These are phyloP conservation scores for Tympanopsis confertula DNA, from an alignment of 2,329 filamentous ascomycete species.

Conservation along the genomic window DNA sequence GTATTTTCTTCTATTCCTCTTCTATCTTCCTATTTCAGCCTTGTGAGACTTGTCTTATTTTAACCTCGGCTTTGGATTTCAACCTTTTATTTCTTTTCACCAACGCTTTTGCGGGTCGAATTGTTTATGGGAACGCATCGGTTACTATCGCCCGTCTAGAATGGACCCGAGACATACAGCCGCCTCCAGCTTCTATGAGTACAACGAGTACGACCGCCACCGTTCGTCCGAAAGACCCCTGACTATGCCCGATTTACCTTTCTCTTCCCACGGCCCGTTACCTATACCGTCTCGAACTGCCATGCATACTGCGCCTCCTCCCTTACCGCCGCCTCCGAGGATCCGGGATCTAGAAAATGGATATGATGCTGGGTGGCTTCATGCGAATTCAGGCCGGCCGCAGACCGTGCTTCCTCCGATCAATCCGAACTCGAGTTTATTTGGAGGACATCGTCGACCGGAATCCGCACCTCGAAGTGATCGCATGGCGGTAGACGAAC, in stretches of 20 bases:
- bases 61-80: too few species aligned
- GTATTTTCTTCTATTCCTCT: too few species aligned
- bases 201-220: background rate
- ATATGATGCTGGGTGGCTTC: conserved; percentile 48
- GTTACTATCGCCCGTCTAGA: too few species aligned
- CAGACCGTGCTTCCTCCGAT: conserved; percentile 17
- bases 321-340: conserved; percentile 45
- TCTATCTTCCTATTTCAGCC: too few species aligned
- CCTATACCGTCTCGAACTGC: background rate
- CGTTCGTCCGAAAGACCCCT: background rate
- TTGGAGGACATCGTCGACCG: conserved; percentile 21
- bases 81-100: too few species aligned
- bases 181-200: too few species aligned
- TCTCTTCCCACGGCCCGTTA: background rate
- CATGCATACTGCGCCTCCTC: conserved; percentile 30
- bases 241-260: background rate
- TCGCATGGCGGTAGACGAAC: background rate
- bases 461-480: background rate
- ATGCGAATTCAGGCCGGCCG: conserved; percentile 36
- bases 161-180: too few species aligned
- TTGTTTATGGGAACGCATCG: too few species aligned
- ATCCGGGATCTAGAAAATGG: conserved; percentile 40
- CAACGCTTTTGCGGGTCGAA: too few species aligned
- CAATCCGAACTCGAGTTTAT: conserved; percentile 27
- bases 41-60: too few species aligned